Percentiles rank a stretch among this genome's conserved stretches.
phyloP scores from a whole-genome alignment of 768 basidiomycete genomes.

The Leccinum incarnatum region DNA sequence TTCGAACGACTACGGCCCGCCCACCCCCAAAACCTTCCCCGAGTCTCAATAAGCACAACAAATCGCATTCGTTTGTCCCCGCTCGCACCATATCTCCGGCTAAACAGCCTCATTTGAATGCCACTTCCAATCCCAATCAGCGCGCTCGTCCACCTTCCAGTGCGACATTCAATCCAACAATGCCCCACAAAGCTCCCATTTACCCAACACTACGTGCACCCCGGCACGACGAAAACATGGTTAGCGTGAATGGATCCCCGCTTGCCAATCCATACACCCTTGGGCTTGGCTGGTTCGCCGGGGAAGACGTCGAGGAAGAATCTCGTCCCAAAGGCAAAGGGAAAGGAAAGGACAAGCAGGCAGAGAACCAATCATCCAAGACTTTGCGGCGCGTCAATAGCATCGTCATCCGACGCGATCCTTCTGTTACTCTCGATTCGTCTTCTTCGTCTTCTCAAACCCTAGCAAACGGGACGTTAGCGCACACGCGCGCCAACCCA shows the following conservation, averaged over 20 bases:
- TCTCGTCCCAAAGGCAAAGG: conserved; percentile 15
- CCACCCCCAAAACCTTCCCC: conserved; percentile 33
- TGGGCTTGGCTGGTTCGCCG: conserved; percentile 57
- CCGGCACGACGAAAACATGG: conserved; percentile 71
- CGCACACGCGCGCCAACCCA: conserved; percentile 15
- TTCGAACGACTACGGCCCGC: conserved; percentile 27
- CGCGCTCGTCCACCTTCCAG: conserved; percentile 52
- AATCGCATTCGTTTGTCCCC: conserved; percentile 26
- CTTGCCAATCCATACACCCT: conserved; percentile 75
- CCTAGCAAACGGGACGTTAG: conserved; percentile 13
- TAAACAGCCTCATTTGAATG: conserved; percentile 33
- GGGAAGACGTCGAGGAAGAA: conserved; percentile 28
- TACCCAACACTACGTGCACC: conserved; percentile 59
- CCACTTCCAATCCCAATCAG: conserved; percentile 1
- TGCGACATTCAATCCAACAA: conserved; percentile 68
- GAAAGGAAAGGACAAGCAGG: conserved; percentile 26
- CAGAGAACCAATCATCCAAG: conserved; percentile 11
- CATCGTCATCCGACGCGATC: conserved; percentile 61
- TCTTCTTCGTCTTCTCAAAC: conserved; percentile 26
- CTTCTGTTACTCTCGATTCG: conserved; percentile 41
- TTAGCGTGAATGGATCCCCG: conserved; percentile 81
- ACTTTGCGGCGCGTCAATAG: conserved; percentile 47
- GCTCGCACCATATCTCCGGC: conserved; percentile 51
- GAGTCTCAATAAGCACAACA: conserved; percentile 35
- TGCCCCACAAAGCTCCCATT: conserved; percentile 42